Conservation (phyloP, 345 rosid genomes). For the Boechera divaricarpa region DNA sequence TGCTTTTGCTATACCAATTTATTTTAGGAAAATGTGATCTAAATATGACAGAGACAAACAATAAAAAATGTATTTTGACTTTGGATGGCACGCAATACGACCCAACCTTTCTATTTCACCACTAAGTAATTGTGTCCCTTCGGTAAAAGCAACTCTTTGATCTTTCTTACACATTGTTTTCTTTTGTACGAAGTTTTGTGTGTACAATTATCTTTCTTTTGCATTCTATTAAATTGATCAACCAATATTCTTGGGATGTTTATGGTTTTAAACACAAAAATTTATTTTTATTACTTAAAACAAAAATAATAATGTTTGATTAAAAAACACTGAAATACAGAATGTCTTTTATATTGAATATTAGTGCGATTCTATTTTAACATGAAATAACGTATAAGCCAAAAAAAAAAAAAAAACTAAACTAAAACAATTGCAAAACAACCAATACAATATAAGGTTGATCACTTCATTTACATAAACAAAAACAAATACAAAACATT, state of each 20-base stretch:
- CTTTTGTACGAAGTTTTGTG: neutral
- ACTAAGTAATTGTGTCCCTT: conserved; percentile 12
- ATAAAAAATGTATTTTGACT: neutral
- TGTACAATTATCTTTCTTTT: neutral
- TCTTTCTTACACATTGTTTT: neutral
- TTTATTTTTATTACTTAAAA: neutral
- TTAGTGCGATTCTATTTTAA: neutral
- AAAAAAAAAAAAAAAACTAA: no score
- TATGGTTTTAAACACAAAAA: neutral
- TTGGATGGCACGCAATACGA: conserved; percentile 14
- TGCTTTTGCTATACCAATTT: neutral
- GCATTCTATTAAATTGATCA: neutral
- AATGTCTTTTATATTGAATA: neutral
- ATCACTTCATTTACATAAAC: no score
- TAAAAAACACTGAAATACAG: neutral
- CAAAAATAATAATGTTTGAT: neutral
- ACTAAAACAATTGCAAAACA: neutral
- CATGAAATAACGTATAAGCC: neutral
- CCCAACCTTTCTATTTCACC: conserved; percentile 15
- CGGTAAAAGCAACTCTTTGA: conserved; percentile 8
- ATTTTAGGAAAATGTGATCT: neutral
- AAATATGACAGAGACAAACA: conserved; percentile 14
- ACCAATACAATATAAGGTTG: no score
- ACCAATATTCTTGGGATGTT: neutral
- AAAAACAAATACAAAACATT: no score